Evolutionary conservation across 805 yeast species (phyloP).

Genomic region (Monosporozyma aquatica): DNA sequence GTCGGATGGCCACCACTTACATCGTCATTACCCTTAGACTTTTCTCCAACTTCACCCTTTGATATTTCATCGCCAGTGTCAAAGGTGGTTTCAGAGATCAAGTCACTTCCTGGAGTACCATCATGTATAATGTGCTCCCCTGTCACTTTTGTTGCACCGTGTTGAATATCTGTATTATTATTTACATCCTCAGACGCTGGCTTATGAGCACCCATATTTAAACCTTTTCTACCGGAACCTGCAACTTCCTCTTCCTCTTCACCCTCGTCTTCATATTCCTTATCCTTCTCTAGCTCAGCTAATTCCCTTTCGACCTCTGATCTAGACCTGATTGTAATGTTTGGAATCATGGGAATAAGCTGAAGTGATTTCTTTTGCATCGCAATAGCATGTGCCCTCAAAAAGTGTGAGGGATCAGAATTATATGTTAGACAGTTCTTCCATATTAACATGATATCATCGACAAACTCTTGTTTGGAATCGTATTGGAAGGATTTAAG

Average conservation of each 20-base stretch:
- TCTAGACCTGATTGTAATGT: slow-evolving; percentile 66
- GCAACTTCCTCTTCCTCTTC: slow-evolving; percentile 29
- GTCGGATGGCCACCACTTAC: too few species aligned
- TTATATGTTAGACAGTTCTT: slow-evolving; percentile 86
- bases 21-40: too few species aligned
- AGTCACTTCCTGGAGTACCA: too few species aligned
- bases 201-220: slow-evolving; percentile 30
- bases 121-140: neutral
- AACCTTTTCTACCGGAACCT: slow-evolving; percentile 30
- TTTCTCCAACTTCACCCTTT: too few species aligned
- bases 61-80: too few species aligned
- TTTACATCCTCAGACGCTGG: slow-evolving; percentile 16
- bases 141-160: slow-evolving; percentile 9
- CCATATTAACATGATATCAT: slow-evolving; percentile 93
- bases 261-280: slow-evolving; percentile 31
- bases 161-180: slow-evolving; percentile 17
- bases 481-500: slow-evolving; percentile 72
- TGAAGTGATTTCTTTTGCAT: slow-evolving; percentile 85
- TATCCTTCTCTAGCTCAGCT: slow-evolving; percentile 34
- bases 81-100: too few species aligned
- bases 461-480: slow-evolving; percentile 85
- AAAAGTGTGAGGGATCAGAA: slow-evolving; percentile 87
- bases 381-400: slow-evolving; percentile 86
- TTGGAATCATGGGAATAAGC: slow-evolving; percentile 80
- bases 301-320: slow-evolving; percentile 65